Evolutionary conservation across 805 yeast genomes (phyloP).

Genomic region (Starmerella gropengiesseri): DNA sequence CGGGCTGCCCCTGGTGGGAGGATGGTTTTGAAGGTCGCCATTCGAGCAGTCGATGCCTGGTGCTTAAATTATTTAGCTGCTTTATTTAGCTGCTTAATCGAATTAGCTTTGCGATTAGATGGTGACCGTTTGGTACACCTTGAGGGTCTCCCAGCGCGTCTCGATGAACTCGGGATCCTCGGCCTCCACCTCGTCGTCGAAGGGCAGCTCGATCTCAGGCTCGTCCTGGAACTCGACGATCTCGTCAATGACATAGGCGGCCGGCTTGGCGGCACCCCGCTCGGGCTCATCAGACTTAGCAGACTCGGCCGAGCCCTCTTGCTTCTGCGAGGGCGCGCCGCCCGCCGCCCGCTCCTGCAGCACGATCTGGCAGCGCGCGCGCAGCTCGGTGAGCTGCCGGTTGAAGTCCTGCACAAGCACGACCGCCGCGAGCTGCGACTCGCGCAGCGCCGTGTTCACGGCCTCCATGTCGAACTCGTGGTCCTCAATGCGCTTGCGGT

Average conservation of each 20-base stretch:
- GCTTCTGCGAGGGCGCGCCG: background rate
- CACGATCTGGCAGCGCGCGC: conserved; percentile 23
- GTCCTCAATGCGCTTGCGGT: conserved; percentile 19
- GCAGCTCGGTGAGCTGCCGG: conserved; percentile 18
- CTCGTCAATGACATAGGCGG: conserved; percentile 2
- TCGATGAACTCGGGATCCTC: conserved; percentile 5
- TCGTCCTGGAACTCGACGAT: background rate
- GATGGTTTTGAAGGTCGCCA: no score
- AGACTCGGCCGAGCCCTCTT: conserved; percentile 1
- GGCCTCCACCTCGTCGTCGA: background rate
- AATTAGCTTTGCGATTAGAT: background rate
- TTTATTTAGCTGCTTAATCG: no score
- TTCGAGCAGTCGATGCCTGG: no score
- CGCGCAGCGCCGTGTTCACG: conserved; percentile 23
- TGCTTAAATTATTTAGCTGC: no score
- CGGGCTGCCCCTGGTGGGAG: no score
- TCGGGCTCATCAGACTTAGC: background rate
- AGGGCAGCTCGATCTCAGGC: background rate
- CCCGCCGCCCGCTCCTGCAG: conserved; percentile 18
- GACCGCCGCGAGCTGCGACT: conserved; percentile 25
- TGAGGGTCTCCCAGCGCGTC: conserved; percentile 12
- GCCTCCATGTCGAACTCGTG: conserved; percentile 21
- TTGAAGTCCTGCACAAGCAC: conserved; percentile 23
- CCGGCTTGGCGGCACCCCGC: conserved; percentile 3
- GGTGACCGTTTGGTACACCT: conserved; percentile 2